Base-by-base conservation (phyloP, 495 filamentous ascomycete species). In the Opeltia flavorubescens region DNA sequence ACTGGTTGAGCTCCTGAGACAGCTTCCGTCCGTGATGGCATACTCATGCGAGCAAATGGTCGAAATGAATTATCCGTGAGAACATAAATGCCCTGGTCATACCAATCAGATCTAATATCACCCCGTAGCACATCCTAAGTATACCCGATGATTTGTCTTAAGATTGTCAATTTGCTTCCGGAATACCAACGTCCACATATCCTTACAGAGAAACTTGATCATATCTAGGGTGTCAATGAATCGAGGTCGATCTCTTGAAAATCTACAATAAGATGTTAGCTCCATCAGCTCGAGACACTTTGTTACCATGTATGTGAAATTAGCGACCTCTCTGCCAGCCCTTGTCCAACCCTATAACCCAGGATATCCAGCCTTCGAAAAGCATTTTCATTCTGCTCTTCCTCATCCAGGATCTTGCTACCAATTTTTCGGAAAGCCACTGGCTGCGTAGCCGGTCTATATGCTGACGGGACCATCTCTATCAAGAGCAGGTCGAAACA, bases 151-250 rank as follows among this genome's bases (percentile, higher is more conserved):
- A 62, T 98, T 98, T 12, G 91, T 98, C 69, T 96, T 98, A 34
- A 98, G 69, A 66, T 96, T 96, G 61, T 98, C 91, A 55, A 96
- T 81, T 64, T 95, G 91, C 65, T 98, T 98, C 61, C 86, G 71
- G 64, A 95, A 98, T 27, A 95, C 74, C 33, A 94, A 71, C 41
- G 77, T 85, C 91, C 91, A 98, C 35, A 98, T 65, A 60, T 98
- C 93, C 63, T 96, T 98, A 73, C 91, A 98, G 28, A 96, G 72
- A 59, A 96, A 96, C 63, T 98, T 98, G 59, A 98, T 96, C 24
- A 85, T 81, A 56, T 91, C 86, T 18, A 94, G 72, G 27, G 85
- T 86, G 62, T 91, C 84, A 23, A 75, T 79, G 63, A 94, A 91
- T 36, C 87, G 80, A 34, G 91, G 85, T 36, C 86, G 72, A 61